Conservation (phyloP, 2,329 filamentous ascomycete genomes). For the Penicillium paneum region DNA sequence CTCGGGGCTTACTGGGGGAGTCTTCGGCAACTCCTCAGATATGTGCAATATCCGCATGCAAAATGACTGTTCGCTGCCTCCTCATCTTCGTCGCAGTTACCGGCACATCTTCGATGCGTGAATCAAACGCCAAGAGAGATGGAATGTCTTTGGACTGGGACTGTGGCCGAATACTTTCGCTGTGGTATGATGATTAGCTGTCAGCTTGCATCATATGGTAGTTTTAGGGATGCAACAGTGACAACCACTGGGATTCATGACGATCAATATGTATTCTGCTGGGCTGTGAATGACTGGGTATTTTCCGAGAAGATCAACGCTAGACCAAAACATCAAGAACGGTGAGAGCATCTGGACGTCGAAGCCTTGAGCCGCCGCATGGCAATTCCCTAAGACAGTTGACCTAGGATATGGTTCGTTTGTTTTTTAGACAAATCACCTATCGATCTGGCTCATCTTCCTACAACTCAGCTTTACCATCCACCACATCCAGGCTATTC, state of each 20-base stretch:
- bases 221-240: conserved; percentile 70
- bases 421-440: not conserved
- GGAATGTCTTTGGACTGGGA: conserved; percentile 20
- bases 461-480: not conserved
- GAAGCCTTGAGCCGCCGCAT: not conserved
- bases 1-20: conserved; percentile 22
- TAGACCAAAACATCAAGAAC: no score
- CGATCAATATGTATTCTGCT: conserved; percentile 48
- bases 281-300: not conserved
- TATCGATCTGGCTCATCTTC: no score
- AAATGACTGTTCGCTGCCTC: conserved; percentile 22
- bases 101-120: conserved; percentile 24
- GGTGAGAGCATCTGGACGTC: not conserved
- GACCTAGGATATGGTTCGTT: not conserved
- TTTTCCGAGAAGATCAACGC: no score
- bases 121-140: conserved; percentile 24
- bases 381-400: not conserved
- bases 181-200: conserved; percentile 85
- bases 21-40: conserved; percentile 25
- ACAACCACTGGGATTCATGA: conserved; percentile 60
- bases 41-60: conserved; percentile 29
- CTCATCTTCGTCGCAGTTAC: conserved; percentile 20
- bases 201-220: conserved; percentile 81
- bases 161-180: conserved; percentile 75
- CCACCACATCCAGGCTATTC: not conserved